Evolutionary conservation across 1,139 yeast species (phyloP).

Genomic region (Taiozyma sp.): DNA sequence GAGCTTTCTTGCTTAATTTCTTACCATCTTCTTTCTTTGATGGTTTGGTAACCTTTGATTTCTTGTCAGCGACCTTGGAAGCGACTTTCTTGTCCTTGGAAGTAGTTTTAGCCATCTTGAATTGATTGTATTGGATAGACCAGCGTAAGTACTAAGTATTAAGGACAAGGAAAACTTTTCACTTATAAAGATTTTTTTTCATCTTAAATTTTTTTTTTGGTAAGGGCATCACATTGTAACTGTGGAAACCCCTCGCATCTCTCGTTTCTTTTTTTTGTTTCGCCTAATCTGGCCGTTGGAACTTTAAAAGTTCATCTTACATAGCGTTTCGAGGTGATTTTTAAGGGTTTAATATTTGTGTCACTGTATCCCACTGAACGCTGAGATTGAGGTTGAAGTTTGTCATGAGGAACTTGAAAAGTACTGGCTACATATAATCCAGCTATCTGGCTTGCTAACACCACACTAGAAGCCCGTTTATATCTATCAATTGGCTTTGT

Average conservation of each 20-base stretch:
- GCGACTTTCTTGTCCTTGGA: slow-evolving; percentile 20
- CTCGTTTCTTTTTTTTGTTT: not conserved
- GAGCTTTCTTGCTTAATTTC: slow-evolving; percentile 30
- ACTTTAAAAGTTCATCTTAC: not conserved
- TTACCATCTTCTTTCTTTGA: slow-evolving; percentile 20
- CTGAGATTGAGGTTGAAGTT: too few species aligned
- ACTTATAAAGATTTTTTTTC: slow-evolving; percentile 8
- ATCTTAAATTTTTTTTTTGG: slow-evolving; percentile 1
- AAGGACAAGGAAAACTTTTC: not conserved
- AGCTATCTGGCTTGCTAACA: too few species aligned
- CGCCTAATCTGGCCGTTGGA: not conserved
- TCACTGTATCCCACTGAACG: too few species aligned
- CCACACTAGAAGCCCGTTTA: too few species aligned
- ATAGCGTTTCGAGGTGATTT: too few species aligned
- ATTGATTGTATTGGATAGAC: not conserved
- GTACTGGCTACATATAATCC: too few species aligned
- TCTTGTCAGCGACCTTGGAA: slow-evolving; percentile 16
- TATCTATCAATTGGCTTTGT: not conserved
- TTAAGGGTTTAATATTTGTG: too few species aligned
- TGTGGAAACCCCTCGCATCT: not conserved
- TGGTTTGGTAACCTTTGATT: slow-evolving; percentile 28
- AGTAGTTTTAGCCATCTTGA: slow-evolving; percentile 22
- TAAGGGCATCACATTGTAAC: not conserved
- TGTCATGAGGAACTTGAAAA: not conserved
- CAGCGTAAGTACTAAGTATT: slow-evolving; percentile 8